Percentiles rank a stretch among this genome's conserved stretches.
Conservation (phyloP, 2,329 filamentous ascomycete genomes). For the Peltaster fructicola region DNA sequence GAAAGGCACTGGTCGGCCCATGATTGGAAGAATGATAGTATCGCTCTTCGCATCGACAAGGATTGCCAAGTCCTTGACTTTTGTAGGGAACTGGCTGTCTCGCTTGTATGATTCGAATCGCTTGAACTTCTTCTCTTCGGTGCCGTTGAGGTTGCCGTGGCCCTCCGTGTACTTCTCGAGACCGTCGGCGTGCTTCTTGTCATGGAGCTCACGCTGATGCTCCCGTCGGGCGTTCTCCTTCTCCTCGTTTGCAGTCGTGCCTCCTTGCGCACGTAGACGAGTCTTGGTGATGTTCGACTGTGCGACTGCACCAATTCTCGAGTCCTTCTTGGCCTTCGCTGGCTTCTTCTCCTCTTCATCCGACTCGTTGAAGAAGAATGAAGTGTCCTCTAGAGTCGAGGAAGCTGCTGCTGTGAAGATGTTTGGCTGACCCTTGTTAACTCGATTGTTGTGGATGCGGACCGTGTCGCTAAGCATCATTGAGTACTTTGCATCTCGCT, state of each 20-base stretch:
- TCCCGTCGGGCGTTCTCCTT: conserved; percentile 72
- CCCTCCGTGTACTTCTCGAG: conserved; percentile 72
- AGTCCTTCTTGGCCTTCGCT: conserved; percentile 68
- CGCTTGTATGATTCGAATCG: conserved; percentile 98
- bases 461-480: conserved; percentile 86
- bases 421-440: conserved; percentile 58
- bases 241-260: conserved; percentile 76
- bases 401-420: conserved; percentile 90
- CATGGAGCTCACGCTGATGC: conserved; percentile 77
- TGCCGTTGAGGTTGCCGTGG: conserved; percentile 67
- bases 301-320: conserved; percentile 68
- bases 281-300: conserved; percentile 93
- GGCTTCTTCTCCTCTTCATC: conserved; percentile 78
- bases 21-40: conserved; percentile 85
- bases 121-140: conserved; percentile 96
- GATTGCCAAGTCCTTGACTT: conserved; percentile 71
- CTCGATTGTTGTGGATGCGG: conserved; percentile 48
- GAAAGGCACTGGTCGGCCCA: conserved; percentile 93
- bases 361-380: conserved; percentile 97
- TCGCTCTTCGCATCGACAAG: conserved; percentile 80
- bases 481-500: conserved; percentile 64
- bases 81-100: conserved; percentile 77
- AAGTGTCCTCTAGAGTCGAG: conserved; percentile 80
- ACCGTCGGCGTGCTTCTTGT: conserved; percentile 81
- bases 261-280: conserved; percentile 75